Evolutionary conservation across 441 rosid genomes (phyloP).

Genomic region (Cnidoscolus chayamansa): DNA sequence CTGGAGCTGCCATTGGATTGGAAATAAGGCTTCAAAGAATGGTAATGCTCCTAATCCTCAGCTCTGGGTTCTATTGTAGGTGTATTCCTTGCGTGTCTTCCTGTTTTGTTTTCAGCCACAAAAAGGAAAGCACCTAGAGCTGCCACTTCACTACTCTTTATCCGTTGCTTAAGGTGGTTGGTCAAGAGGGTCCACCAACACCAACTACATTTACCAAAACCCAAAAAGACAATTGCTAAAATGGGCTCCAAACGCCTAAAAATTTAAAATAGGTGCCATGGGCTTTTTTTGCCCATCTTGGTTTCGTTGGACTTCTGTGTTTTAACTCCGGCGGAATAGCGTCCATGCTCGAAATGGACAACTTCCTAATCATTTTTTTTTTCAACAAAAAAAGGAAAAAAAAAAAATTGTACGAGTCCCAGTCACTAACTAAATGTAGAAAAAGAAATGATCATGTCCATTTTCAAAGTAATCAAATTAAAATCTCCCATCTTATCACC

Average conservation of each 20-base stretch:
- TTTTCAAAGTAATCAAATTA: too few species aligned
- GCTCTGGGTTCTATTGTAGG: neutral
- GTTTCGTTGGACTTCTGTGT: too few species aligned
- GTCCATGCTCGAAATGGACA: too few species aligned
- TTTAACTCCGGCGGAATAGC: too few species aligned
- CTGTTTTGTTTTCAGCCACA: slow-evolving; percentile 4
- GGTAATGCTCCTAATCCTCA: neutral
- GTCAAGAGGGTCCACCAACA: neutral
- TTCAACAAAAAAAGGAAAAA: too few species aligned
- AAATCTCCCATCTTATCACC: too few species aligned
- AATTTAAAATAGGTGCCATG: neutral
- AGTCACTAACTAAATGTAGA: too few species aligned
- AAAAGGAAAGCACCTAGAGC: neutral
- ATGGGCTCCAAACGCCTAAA: neutral
- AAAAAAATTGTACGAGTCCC: too few species aligned
- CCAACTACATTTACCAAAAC: neutral
- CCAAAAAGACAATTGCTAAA: neutral
- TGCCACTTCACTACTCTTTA: slow-evolving; percentile 2
- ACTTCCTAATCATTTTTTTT: too few species aligned
- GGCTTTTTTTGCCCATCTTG: neutral
- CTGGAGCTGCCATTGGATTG: slow-evolving; percentile 44
- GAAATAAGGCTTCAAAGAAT: neutral
- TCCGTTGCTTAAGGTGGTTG: slow-evolving; percentile 3
- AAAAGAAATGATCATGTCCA: too few species aligned
- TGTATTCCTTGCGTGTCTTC: neutral